Base-by-base conservation (phyloP, 2,329 filamentous ascomycete species). In the Raffaelea arxii region DNA sequence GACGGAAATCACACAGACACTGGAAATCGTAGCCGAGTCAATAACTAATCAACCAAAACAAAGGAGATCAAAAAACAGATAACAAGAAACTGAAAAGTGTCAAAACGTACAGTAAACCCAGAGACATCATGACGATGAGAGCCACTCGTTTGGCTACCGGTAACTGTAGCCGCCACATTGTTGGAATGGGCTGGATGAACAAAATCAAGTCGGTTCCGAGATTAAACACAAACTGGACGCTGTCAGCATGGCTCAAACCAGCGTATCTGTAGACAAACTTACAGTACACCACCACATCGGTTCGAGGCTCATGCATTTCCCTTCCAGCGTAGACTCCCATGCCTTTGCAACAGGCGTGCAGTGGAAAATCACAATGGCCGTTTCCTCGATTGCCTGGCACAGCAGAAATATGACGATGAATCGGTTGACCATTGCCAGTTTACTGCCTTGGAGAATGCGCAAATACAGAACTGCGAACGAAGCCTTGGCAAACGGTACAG, bases 141-240 rank as follows among this genome's bases (percentile, higher is more conserved):
- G 41, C 49, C 19, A 51, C 6, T n/a, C 46, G 41, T 23, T 50
- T 51, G 16, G 48, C 27, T 5, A 41, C 19, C 10, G 49, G 43
- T 11, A 51, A 23, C 35, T 49, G 49, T 18, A 52, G 44, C n/a
- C 25, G 37, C 48, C 49, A 52, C 22, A 52, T 47, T 6, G 46
- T 32, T 19, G 51, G 51, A 21, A 52, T 51, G 11, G 51, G 51
- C 27, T 52, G 40, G 12, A 52, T 40, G 32, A 52, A 51, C 21
- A 52, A 38, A 11, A 44, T 22, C 7, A 52, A 19, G 14, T 52
- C 44, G n/a, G 46, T 43, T 4, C 18, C 16, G 18, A 51, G 32
- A 21, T 51, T 51, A 39, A 52, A 46, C 2, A 46, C 46, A 43
- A 52, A 51, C 49, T 50, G 32, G 6, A n/a, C 6, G 7, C 32